A percentile compares a stretch with the other conserved stretches of the same genome.
phyloP scores from a whole-genome alignment of 2,329 filamentous ascomycete species.

The Fusarium sp. region DNA sequence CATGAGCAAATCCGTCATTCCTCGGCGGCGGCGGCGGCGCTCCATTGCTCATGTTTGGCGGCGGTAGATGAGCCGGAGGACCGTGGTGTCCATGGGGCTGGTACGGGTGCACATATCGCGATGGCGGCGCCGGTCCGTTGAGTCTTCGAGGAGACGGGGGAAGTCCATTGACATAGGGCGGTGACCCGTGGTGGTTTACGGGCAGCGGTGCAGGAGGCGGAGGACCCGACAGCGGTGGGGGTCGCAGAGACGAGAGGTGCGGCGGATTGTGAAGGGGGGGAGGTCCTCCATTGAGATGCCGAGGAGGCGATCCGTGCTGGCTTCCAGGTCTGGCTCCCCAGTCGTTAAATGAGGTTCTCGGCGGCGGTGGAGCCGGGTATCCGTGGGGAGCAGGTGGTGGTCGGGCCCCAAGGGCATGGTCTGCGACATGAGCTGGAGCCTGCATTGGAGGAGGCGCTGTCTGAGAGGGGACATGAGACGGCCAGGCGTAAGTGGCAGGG shows the following conservation, averaged over 20 bases:
- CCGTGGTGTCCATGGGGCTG: conserved; percentile 42
- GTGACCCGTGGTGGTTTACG: conserved; percentile 51
- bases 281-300: conserved; percentile 59
- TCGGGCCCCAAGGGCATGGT: conserved; percentile 43
- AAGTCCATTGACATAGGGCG: conserved; percentile 53
- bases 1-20: conserved; percentile 51
- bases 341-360: conserved; percentile 49
- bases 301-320: conserved; percentile 57
- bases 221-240: conserved; percentile 56
- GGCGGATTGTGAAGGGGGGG: conserved; percentile 47
- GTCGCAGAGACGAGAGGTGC: conserved; percentile 57
- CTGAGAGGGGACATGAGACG: conserved; percentile 38
- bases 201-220: conserved; percentile 53
- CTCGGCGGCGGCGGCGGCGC: conserved; percentile 45
- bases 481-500: conserved; percentile 40
- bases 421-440: conserved; percentile 37
- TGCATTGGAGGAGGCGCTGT: conserved; percentile 37
- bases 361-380: conserved; percentile 44
- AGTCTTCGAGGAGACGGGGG: conserved; percentile 59
- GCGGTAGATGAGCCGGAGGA: conserved; percentile 39
- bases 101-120: conserved; percentile 53
- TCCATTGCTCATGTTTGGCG: conserved; percentile 48
- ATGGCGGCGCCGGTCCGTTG: conserved; percentile 53
- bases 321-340: conserved; percentile 60
- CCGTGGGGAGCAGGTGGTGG: conserved; percentile 40